Base-by-base conservation (phyloP, 495 filamentous ascomycete species). In the Penicillium lividum region DNA sequence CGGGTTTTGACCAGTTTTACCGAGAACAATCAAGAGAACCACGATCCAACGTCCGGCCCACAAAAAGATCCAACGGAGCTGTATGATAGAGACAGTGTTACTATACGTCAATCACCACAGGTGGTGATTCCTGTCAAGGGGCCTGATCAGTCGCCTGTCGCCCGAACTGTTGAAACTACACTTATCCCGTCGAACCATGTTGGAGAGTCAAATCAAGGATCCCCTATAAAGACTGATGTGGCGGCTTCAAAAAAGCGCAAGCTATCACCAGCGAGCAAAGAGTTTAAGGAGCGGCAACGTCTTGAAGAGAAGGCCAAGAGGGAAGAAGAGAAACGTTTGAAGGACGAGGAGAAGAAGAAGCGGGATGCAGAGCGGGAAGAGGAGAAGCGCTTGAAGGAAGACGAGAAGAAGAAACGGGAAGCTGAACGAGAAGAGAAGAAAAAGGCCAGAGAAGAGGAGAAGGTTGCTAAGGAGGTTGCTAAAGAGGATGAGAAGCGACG, bases 361-460 rank as follows among this genome's bases (percentile, higher is more conserved):
- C 69, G 69, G 36, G 74, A 75, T 44, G 71, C 64, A 9, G 71
- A 69, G 33, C 75, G 74, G 27, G 78, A 80, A 51, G 77, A 84
- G 25, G 84, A 87, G 62, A 76, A 67, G 62, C 63, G 60, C 0
- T 44, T 47, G 51, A 73, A 56, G 59, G 71, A 67, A 34, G 67
- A 63, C 29, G 63, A 64, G 62, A 71, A 58, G 66, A 77, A 62
- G 68, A 74, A 67, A 56, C 69, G 70, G 7, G 73, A 72, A 25
- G 66, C 59, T 0, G 70, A 72, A 50, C 66, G 67, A 6, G 75
- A 71, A 60, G 73, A 71, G 78, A 82, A 80, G 75, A 84, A 52
- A 79, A 89, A 71, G 62, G 80, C 80, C 25, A 86, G 80, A 57
- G 82, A 88, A 51, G 83, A 86, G 51, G 89, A 87, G 59, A 87